These are phyloP conservation scores for Tolypocladium nubicola DNA, from an alignment of 2,329 filamentous ascomycete genomes.

Conservation along the genomic window DNA sequence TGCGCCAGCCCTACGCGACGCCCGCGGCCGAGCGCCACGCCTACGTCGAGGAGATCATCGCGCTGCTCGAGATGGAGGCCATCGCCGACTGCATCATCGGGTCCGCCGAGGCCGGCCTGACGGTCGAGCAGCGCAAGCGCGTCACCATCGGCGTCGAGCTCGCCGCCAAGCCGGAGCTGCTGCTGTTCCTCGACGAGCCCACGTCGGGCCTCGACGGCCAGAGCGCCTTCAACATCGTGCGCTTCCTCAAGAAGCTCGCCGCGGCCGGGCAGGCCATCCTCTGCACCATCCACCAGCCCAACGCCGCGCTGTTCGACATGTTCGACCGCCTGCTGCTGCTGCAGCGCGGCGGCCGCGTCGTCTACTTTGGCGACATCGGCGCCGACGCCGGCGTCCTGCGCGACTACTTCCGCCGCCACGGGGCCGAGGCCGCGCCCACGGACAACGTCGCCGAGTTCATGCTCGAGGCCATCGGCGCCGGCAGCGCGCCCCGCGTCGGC, in stretches of 20 bases:
- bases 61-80: conserved; percentile 46
- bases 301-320: conserved; percentile 75
- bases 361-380: conserved; percentile 82
- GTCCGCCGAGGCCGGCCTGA: conserved; percentile 56
- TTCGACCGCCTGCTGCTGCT: conserved; percentile 77
- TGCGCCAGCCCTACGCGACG: conserved; percentile 45
- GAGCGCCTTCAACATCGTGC: conserved; percentile 66
- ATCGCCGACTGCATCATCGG: conserved; percentile 51
- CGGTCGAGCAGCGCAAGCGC: conserved; percentile 56
- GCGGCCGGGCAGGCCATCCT: conserved; percentile 78
- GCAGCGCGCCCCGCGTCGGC: conserved; percentile 60
- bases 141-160: conserved; percentile 90
- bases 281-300: conserved; percentile 87
- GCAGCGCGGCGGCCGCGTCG: conserved; percentile 66
- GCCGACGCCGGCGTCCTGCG: conserved; percentile 62
- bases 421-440: conserved; percentile 44
- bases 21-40: conserved; percentile 43
- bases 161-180: conserved; percentile 67
- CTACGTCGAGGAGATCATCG: conserved; percentile 52
- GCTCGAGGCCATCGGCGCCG: conserved; percentile 75
- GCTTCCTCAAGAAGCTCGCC: conserved; percentile 67
- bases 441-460: conserved; percentile 67
- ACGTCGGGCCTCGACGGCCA: conserved; percentile 57
- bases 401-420: conserved; percentile 47
- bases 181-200: conserved; percentile 71